Evolutionary conservation across 768 basidiomycete species (phyloP).

Genomic region (Suillus alpinus): DNA sequence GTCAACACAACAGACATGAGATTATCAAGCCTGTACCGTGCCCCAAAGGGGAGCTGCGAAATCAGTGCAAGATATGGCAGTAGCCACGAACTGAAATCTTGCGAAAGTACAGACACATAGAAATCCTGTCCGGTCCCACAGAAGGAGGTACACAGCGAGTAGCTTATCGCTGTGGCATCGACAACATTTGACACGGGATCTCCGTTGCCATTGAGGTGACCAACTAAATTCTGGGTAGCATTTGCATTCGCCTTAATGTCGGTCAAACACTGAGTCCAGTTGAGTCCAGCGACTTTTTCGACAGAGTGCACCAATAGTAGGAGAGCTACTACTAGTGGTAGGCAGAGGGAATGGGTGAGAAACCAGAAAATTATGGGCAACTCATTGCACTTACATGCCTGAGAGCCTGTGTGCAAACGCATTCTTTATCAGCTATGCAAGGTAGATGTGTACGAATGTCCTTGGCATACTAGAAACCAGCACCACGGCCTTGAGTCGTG

Average conservation of each 20-base stretch:
- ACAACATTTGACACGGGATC: no score
- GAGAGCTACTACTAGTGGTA: neutral
- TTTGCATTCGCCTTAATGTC: neutral
- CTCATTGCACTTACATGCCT: neutral
- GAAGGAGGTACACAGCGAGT: no score
- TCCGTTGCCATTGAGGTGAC: no score
- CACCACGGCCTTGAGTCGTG: neutral
- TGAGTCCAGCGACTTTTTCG: neutral
- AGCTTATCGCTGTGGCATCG: no score
- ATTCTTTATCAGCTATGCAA: neutral
- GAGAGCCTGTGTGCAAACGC: neutral
- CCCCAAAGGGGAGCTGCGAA: no score
- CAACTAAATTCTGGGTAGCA: no score
- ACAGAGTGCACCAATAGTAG: neutral
- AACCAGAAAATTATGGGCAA: neutral
- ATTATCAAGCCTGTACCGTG: no score
- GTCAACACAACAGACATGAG: no score
- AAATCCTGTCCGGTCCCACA: no score
- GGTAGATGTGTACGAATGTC: neutral
- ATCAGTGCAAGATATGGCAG: no score
- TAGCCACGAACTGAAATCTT: no score
- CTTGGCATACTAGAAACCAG: neutral
- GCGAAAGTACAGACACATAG: no score
- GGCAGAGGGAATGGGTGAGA: neutral
- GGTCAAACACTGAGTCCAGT: neutral